These are phyloP conservation scores for Coemansia sp. DNA, from an alignment of 192 early-diverging fungal genomes.

Conservation along the genomic window DNA sequence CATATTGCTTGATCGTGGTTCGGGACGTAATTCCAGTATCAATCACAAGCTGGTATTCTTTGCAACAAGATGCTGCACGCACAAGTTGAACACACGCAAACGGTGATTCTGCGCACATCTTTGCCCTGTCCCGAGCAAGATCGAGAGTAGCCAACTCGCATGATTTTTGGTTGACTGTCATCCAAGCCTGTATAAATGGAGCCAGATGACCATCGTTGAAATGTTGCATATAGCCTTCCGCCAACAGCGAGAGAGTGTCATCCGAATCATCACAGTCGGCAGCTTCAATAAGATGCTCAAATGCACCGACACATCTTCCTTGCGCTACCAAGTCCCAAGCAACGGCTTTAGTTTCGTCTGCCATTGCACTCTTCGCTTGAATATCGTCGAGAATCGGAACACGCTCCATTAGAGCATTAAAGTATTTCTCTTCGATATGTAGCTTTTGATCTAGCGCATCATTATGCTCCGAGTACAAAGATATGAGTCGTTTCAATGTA, in stretches of 20 bases:
- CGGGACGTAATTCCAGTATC: constrained; percentile 28
- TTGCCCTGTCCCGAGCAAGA: constrained; percentile 16
- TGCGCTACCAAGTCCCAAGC: constrained; percentile 26
- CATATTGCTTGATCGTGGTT: constrained; percentile 8
- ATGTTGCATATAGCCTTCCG: constrained; percentile 5
- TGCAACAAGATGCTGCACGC: constrained; percentile 6
- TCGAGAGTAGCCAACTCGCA: constrained; percentile 2
- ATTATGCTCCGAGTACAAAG: constrained; percentile 5
- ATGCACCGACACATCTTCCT: constrained; percentile 26
- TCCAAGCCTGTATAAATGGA: constrained; percentile 16
- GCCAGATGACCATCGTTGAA: constrained; percentile 23
- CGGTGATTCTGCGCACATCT: constrained; percentile 28
- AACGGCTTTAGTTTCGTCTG: constrained; percentile 22
- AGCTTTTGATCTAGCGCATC: constrained; percentile 10
- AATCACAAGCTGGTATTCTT: constrained; percentile 15
- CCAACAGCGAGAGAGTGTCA: constrained; percentile 1
- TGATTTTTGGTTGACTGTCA: constrained; percentile 1
- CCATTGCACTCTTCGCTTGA: constrained; percentile 6
- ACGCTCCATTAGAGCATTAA: constrained; percentile 26
- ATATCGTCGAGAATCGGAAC: constrained; percentile 7
- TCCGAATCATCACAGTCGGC: constrained; percentile 12
- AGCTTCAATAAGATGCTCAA: constrained; percentile 35
- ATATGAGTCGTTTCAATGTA: constrained; percentile 29
- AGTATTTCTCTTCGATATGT: constrained; percentile 26
- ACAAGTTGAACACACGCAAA: constrained; percentile 36